Base-by-base conservation (phyloP, 2,329 filamentous ascomycete species). In the Xylariaceae sp. region DNA sequence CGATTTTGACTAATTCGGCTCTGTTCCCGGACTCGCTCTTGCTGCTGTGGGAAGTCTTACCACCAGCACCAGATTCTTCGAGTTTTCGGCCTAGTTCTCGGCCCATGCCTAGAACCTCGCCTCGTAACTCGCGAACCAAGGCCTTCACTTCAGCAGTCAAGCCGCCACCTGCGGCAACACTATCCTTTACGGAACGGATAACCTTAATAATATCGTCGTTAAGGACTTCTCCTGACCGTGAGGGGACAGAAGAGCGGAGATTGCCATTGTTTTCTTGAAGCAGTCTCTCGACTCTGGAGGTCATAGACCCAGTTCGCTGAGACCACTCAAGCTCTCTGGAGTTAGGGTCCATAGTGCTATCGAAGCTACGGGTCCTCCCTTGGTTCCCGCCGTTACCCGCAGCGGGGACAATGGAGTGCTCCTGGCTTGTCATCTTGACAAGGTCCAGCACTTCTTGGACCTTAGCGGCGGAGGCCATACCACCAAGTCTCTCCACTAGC, bases 71-170 rank as follows among this genome's bases (percentile, higher is more conserved):
- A 8, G 82, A 76, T 50, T 89, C 82, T 50, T 93, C 88, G n/a
- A 97, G 76, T 55, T 90, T 86, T 45, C 88, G 85, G 33, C 86
- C 90, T 38, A 97, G 81, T 55, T 96, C 90, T 45, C 92, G 79
- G 4, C 92, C 92, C 91, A 96, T 96, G 3, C 90, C 91, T 4
- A 96, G 75, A 7, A 97, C 90, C 63, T 97, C 92, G 3, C 90
- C 91, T 19, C 92, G 84, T 27, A 97, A 76, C 60, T 96, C 91
- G 20, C 90, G 84, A 7, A 96, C 87, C 7, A 95, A 76, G 4
- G 88, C 84, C 67, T 97, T 97, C 53, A 95, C 88, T 64, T 95
- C 89, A 44, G 89, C 89, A 2, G 90, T 95, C 41, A 96, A 77
- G 5, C 91, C 89, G 47, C 92, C 92, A 33, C 88, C 83, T 64